phyloP scores from a whole-genome alignment of 768 basidiomycete genomes.

The Serendipita sp. region DNA sequence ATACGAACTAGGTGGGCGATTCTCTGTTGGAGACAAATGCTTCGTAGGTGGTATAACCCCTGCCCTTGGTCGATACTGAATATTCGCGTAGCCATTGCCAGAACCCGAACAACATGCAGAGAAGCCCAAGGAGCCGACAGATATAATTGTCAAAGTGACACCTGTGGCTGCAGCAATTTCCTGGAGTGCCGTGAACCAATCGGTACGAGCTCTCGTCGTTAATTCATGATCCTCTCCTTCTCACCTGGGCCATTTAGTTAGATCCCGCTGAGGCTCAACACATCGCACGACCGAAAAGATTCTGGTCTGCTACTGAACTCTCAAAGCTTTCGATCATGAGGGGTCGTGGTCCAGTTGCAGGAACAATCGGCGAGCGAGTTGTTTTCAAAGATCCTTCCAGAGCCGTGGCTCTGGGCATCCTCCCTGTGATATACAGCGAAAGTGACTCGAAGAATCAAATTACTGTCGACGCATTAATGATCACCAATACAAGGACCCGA shows the following conservation, averaged over 20 bases:
- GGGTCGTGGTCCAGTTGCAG: slow-evolving; percentile 41
- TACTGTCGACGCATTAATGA: slow-evolving; percentile 40
- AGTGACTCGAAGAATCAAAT: slow-evolving; percentile 31
- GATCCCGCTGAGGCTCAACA: slow-evolving; percentile 36
- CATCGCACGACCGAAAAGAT: slow-evolving; percentile 50
- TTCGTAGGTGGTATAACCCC: slow-evolving; percentile 29
- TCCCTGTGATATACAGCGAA: slow-evolving; percentile 46
- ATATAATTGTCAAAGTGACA: slow-evolving; percentile 55
- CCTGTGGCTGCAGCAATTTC: slow-evolving; percentile 67
- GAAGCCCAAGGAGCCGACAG: slow-evolving; percentile 27
- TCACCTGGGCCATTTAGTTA: slow-evolving; percentile 32
- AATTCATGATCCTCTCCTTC: slow-evolving; percentile 6
- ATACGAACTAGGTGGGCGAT: slow-evolving; percentile 61
- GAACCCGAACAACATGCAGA: slow-evolving; percentile 30
- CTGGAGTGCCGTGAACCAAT: slow-evolving; percentile 82
- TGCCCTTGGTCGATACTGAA: neutral
- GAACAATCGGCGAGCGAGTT: slow-evolving; percentile 63
- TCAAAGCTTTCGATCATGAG: slow-evolving; percentile 47
- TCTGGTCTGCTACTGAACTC: slow-evolving; percentile 58
- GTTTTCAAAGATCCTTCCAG: slow-evolving; percentile 31
- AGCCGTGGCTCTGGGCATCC: slow-evolving; percentile 21
- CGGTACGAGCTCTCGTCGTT: slow-evolving; percentile 28
- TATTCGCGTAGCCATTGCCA: slow-evolving; percentile 23
- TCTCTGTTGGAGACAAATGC: slow-evolving; percentile 62
- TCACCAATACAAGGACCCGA: slow-evolving; percentile 55